Evolutionary conservation across 169 alveolate species (phyloP), one percentile per base, ranked within the genome.

Genomic region (Plasmodium gaboni): DNA sequence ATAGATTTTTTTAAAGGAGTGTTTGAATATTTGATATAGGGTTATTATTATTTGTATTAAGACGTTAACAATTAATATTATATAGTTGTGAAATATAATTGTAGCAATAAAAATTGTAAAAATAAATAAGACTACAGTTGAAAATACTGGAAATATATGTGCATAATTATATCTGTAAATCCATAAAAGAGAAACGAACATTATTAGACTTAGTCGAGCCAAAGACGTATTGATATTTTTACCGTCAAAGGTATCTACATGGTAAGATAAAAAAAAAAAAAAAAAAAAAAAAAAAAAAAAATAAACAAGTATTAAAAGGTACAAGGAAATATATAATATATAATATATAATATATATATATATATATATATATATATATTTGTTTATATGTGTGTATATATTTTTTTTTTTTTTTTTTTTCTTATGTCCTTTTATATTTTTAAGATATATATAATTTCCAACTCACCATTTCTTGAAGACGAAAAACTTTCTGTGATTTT

Each of bases 161-260:
- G 59, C 28, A 67, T 76, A 64, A 55, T 76, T 76, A 69, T 63
- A 76, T 64, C 88, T 64, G 68, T 76, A 76, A 53, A 76, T 12
- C 88, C 88, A 76, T 17, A 76, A 59, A 2, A 76, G 28, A 1
- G 70, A 63, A 38, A 76, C 88, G 9, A 76, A 76, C 57, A 48
- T 64, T 0, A 76, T 1, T 24, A 76, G 19, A 13, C 61, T 63
- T 24, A 76, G 15, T 24, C 65, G 74, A 12, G 88, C 76, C 22
- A 76, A 22, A 12, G 68, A 12, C 15, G 76, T 65, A 24, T 76
- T 63, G 6, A 76, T 22, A 5, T 22, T 46, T 59, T 63, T 64
- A 4, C 60, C 65, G 12, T 64, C 73, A 53, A 48, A 12, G 74
- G 19, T 64, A 19, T 61, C 88, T 76, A 24, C 44, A 32, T 5